phyloP scores from a whole-genome alignment of 495 filamentous ascomycete genomes.

The Tuber calosporum region DNA sequence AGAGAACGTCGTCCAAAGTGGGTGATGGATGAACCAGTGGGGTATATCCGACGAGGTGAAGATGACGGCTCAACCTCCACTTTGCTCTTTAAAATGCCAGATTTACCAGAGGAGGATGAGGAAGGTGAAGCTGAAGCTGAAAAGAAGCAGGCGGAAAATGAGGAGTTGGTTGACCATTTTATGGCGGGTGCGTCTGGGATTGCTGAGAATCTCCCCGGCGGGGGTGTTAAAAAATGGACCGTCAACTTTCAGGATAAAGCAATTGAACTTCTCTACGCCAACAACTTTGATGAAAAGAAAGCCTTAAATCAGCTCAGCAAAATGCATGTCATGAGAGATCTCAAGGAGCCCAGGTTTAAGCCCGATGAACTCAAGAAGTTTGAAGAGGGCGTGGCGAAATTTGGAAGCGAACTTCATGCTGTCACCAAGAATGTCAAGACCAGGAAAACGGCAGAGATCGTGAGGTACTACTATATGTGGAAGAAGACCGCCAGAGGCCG shows the following conservation, averaged over 20 bases:
- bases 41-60: constrained; percentile 77
- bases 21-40: constrained; percentile 82
- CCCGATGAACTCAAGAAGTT: constrained; percentile 78
- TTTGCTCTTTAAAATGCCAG: constrained; percentile 55
- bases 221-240: constrained; percentile 33
- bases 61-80: constrained; percentile 54
- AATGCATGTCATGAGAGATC: constrained; percentile 61
- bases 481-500: constrained; percentile 84
- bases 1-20: constrained; percentile 79
- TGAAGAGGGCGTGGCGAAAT: constrained; percentile 84
- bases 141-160: constrained; percentile 20
- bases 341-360: constrained; percentile 76
- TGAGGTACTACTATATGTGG: constrained; percentile 95
- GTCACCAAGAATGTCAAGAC: constrained; percentile 82
- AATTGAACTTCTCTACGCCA: constrained; percentile 61
- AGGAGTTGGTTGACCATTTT: constrained; percentile 23
- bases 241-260: constrained; percentile 81
- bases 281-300: constrained; percentile 61
- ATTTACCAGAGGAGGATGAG: constrained; percentile 8
- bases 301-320: constrained; percentile 66
- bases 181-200: constrained; percentile 23
- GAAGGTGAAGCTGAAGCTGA: constrained; percentile 18
- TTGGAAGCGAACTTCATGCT: constrained; percentile 78
- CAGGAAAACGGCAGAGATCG: constrained; percentile 65
- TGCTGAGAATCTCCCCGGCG: constrained; percentile 44